Evolutionary conservation across 2,329 filamentous ascomycete genomes (phyloP).

Genomic region (Phaeophleospora eucalypticola): DNA sequence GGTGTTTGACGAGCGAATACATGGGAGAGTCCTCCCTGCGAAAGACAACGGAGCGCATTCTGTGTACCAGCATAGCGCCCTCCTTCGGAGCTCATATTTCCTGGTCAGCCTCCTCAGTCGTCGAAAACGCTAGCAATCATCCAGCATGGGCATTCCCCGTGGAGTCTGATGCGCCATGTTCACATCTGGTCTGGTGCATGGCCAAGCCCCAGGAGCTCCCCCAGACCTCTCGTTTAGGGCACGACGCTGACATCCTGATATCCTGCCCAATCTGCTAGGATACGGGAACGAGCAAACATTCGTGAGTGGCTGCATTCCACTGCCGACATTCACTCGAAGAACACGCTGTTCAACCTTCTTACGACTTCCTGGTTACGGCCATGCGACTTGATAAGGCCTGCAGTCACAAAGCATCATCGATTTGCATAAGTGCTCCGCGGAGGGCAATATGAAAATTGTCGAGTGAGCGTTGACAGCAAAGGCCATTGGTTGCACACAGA

Average conservation of each 20-base stretch:
- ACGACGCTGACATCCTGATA: neutral
- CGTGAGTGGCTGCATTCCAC: neutral
- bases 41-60: neutral
- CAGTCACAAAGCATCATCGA: too few relatives aligned
- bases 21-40: too few relatives aligned
- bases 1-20: too few relatives aligned
- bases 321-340: neutral
- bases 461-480: too few relatives aligned
- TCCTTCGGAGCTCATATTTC: neutral
- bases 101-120: neutral
- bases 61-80: neutral
- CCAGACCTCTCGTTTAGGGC: too few relatives aligned
- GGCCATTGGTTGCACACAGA: too few relatives aligned
- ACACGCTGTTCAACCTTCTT: neutral
- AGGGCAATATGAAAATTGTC: too few relatives aligned
- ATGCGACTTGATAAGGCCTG: too few relatives aligned
- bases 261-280: neutral
- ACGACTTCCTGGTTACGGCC: too few relatives aligned
- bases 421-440: too few relatives aligned
- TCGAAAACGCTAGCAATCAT: neutral
- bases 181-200: neutral
- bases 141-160: neutral
- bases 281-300: neutral
- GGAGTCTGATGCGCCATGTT: neutral
- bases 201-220: neutral